Conservation (phyloP, 2,329 filamentous ascomycete genomes). For the Amauroascus verrucosus region DNA sequence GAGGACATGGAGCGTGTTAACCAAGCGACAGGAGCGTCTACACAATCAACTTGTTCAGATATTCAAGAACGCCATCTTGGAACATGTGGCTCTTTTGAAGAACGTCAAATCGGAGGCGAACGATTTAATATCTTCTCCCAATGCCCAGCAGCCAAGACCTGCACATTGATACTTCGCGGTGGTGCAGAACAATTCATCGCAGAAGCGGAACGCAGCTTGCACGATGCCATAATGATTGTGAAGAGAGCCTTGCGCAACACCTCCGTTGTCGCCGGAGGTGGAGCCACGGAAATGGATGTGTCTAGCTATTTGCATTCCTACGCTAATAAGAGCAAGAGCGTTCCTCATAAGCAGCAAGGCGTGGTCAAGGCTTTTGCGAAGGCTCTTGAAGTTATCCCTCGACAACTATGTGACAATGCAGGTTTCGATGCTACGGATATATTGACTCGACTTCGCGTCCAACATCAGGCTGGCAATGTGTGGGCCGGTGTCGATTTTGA, state of each 20-base stretch:
- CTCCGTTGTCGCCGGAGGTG: slow-evolving; percentile 88
- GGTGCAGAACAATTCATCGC: slow-evolving; percentile 99
- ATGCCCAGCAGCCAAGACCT: slow-evolving; percentile 91
- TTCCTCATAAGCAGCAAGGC: slow-evolving; percentile 88
- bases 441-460: slow-evolving; percentile 87
- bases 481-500: slow-evolving; percentile 97
- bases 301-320: slow-evolving; percentile 87
- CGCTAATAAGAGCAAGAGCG: slow-evolving; percentile 65
- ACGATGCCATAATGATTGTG: slow-evolving; percentile 99
- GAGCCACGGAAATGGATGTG: slow-evolving; percentile 92
- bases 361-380: slow-evolving; percentile 98
- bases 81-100: slow-evolving; percentile 81
- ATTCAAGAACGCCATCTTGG: slow-evolving; percentile 83
- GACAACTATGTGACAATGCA: slow-evolving; percentile 96
- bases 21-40: slow-evolving; percentile 80
- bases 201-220: slow-evolving; percentile 91
- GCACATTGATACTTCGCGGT: slow-evolving; percentile 86
- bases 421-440: slow-evolving; percentile 98
- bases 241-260: slow-evolving; percentile 95
- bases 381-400: slow-evolving; percentile 89
- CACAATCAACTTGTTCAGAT: slow-evolving; percentile 94
- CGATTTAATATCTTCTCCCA: slow-evolving; percentile 98
- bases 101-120: slow-evolving; percentile 93
- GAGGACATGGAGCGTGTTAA: slow-evolving; percentile 96
- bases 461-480: slow-evolving; percentile 82